Percentiles rank a stretch among this genome's conserved stretches.
Evolutionary conservation across 306 rosid genomes (phyloP).

Genomic region (Delonix regia): DNA sequence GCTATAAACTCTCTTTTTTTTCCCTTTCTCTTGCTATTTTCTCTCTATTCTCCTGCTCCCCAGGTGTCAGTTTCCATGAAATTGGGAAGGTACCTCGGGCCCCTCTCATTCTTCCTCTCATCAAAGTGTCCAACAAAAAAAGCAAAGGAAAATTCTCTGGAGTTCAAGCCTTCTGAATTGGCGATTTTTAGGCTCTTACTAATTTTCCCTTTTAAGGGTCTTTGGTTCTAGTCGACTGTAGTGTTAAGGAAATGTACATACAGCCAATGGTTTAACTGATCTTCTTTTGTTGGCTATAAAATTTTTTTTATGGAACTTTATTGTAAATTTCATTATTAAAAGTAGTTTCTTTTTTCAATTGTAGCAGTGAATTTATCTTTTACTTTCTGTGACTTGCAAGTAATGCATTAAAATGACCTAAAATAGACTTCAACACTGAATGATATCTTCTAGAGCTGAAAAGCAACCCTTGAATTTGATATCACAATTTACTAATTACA

Average conservation of each 20-base stretch:
- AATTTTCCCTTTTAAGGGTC: neutral
- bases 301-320: slow-evolving; percentile 22
- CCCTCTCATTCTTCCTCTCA: neutral
- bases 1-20: slow-evolving; percentile 7
- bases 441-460: neutral
- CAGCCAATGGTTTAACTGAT: slow-evolving; percentile 12
- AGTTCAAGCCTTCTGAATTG: slow-evolving; percentile 32
- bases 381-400: neutral
- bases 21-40: slow-evolving; percentile 14
- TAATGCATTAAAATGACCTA: neutral
- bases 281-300: slow-evolving; percentile 5
- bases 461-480: neutral
- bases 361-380: neutral
- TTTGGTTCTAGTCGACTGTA: slow-evolving; percentile 11
- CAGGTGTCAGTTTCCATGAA: slow-evolving; percentile 30
- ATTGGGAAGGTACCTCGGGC: neutral
- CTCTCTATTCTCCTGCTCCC: neutral
- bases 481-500: neutral
- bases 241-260: slow-evolving; percentile 44
- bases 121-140: neutral
- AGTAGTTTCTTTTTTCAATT: neutral
- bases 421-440: neutral
- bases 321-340: slow-evolving; percentile 26
- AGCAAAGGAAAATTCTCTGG: neutral
- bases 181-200: neutral